Base-by-base conservation (phyloP, 352 stramenopile species). In the Phytophthora nicotianae region DNA sequence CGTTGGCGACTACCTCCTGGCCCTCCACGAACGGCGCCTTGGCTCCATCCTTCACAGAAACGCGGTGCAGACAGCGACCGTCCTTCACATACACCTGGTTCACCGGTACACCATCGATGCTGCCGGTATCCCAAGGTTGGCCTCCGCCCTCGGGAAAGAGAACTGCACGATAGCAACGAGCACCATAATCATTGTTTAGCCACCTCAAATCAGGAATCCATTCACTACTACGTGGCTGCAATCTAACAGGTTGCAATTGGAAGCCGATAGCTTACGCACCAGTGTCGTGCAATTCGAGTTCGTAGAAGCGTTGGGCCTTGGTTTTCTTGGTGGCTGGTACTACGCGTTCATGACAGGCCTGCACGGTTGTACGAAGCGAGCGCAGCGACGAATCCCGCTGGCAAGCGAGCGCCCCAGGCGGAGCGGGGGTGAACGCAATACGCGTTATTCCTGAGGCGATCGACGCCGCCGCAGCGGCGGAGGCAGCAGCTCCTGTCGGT, bases 81-180 rank as follows among this genome's bases (percentile, higher is more conserved):
- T 90, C 69, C 50, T 89, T 75, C 23, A 87, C 75, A 50, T 88
- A 88, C 24, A 89, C 80, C 26, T 82, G 70, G 48, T 85, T 70
- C 16, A 93, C 85, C 4, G 50, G 35, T 13, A 79, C 38, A 17
- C 45, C 67, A 50, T 88, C 68, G 43, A 91, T 75, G 16, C 33
- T 68, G 33, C 89, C 89, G 4, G 76, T 90, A 74, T 97, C 89
- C 54, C 75, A 85, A n/a, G 89, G 88, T 67, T 97, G 89, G 3
- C 89, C 88, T 45, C 88, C 89, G 33, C 89, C 88, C 68, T 96
- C 87, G 2, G 88, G 87, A 58, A 96, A 96, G 20, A 96, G 73
- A 49, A 96, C 86, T 77, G 23, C n/a, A 10, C 8, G 20, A 38
- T 13, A 37, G n/a, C 43, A 54, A 49, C 17, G 24, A 53, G 29